A percentile compares a stretch with the other conserved stretches of the same genome.
phyloP scores from a whole-genome alignment of 2,329 filamentous ascomycete species.

The Xylaria hypoxylon region DNA sequence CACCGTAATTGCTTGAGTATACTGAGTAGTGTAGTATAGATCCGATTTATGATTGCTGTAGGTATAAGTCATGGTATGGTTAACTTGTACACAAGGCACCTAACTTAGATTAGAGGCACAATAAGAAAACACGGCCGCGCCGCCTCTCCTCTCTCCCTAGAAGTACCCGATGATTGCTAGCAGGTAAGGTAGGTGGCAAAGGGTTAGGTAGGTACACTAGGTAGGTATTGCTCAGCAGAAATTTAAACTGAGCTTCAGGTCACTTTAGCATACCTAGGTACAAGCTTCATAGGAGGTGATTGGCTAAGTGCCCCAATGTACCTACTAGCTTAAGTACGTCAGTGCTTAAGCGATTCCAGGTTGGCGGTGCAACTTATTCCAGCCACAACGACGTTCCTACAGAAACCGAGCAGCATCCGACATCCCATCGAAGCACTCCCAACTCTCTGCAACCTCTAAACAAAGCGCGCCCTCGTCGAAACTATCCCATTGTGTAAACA shows the following conservation, averaged over 20 bases:
- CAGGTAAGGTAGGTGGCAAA: background rate
- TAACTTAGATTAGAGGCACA: too few species aligned
- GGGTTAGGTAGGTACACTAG: too few species aligned
- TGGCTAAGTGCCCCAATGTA: background rate
- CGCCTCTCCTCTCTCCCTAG: too few species aligned
- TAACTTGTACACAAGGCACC: too few species aligned
- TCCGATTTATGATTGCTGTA: background rate
- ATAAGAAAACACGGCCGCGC: too few species aligned
- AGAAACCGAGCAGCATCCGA: slow-evolving; percentile 3
- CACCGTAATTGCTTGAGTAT: slow-evolving; percentile 11
- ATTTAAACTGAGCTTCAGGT: too few species aligned
- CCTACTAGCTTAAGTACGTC: background rate
- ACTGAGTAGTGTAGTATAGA: background rate
- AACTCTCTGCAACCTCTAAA: background rate
- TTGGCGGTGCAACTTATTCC: background rate
- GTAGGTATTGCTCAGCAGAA: too few species aligned
- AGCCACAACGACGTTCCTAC: slow-evolving; percentile 6
- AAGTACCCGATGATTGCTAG: too few species aligned
- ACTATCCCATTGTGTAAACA: background rate
- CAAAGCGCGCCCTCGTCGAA: slow-evolving; percentile 14
- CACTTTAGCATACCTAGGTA: too few species aligned
- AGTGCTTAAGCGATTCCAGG: background rate
- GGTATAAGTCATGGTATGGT: too few species aligned
- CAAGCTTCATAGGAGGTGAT: background rate
- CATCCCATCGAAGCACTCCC: background rate